A percentile compares a stretch with the other conserved stretches of the same genome.
These are phyloP conservation scores for Chalara sp. DNA, from an alignment of 2,329 filamentous ascomycete genomes.

Conservation along the genomic window DNA sequence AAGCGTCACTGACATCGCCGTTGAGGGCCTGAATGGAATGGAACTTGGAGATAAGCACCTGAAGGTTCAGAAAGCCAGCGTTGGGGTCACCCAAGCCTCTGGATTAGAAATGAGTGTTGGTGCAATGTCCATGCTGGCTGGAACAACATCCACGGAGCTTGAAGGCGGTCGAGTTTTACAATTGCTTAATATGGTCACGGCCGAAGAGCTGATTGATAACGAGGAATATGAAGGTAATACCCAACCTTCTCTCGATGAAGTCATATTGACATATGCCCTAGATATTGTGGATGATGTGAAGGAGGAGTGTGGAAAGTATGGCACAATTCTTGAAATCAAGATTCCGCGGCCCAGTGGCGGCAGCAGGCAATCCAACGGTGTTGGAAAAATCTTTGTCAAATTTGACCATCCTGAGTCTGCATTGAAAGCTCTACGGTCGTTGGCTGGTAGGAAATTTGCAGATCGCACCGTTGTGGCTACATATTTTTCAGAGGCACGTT, in stretches of 20 bases:
- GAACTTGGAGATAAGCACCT: slow-evolving; percentile 82
- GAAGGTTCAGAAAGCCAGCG: slow-evolving; percentile 81
- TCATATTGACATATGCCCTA: slow-evolving; percentile 29
- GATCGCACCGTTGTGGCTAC: slow-evolving; percentile 95
- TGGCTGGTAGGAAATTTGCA: slow-evolving; percentile 93
- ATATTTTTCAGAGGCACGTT: slow-evolving; percentile 81
- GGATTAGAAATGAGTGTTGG: slow-evolving; percentile 94
- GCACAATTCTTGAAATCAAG: slow-evolving; percentile 80
- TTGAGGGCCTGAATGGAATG: slow-evolving; percentile 89
- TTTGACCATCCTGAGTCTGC: slow-evolving; percentile 74
- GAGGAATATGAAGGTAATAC: slow-evolving; percentile 87
- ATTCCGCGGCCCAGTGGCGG: slow-evolving; percentile 81
- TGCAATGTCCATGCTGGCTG: slow-evolving; percentile 95
- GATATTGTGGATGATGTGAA: slow-evolving; percentile 95
- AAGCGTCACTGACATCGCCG: slow-evolving; percentile 69
- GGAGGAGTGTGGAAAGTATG: slow-evolving; percentile 91
- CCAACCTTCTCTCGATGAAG: not conserved
- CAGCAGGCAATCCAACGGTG: slow-evolving; percentile 76
- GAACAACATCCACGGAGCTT: slow-evolving; percentile 71
- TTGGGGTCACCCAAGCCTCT: slow-evolving; percentile 86
- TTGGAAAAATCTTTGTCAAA: slow-evolving; percentile 97
- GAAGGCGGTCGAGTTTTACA: slow-evolving; percentile 83
- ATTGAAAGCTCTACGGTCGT: slow-evolving; percentile 76
- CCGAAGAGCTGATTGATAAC: slow-evolving; percentile 86
- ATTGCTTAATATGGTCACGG: slow-evolving; percentile 96